These are phyloP conservation scores for Caloboletus inedulis DNA, from an alignment of 1,284 basidiomycete species.

Conservation along the genomic window DNA sequence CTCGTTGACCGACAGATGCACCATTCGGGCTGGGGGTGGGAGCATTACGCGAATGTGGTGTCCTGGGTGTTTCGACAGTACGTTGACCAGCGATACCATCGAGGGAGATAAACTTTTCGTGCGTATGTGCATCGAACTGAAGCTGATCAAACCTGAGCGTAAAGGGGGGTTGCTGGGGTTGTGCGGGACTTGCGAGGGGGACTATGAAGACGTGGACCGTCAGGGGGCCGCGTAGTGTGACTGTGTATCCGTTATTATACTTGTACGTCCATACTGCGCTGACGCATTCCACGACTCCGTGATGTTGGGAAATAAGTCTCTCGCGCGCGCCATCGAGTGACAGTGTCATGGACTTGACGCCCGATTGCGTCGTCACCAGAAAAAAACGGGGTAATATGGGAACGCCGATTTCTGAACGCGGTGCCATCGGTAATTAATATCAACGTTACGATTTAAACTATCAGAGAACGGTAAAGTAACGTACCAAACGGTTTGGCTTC, in stretches of 20 bases:
- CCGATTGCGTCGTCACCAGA: slow-evolving; percentile 74
- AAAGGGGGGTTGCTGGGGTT: slow-evolving; percentile 25
- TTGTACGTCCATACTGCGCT: slow-evolving; percentile 72
- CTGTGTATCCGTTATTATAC: slow-evolving; percentile 70
- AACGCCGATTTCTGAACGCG: slow-evolving; percentile 60
- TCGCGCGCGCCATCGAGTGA: slow-evolving; percentile 71
- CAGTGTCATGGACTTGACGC: slow-evolving; percentile 73
- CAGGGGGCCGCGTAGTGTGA: slow-evolving; percentile 67
- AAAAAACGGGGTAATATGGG: slow-evolving; percentile 80
- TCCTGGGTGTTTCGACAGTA: slow-evolving; percentile 39
- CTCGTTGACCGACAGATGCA: slow-evolving; percentile 25
- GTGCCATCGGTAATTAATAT: slow-evolving; percentile 14
- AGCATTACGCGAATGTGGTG: slow-evolving; percentile 37
- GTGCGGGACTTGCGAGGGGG: slow-evolving; percentile 24
- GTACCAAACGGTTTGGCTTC: slow-evolving; percentile 79
- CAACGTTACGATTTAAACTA: slow-evolving; percentile 1
- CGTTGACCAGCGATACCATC: slow-evolving; percentile 55
- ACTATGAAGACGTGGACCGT: slow-evolving; percentile 55
- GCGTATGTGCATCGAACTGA: slow-evolving; percentile 62
- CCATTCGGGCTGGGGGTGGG: slow-evolving; percentile 41
- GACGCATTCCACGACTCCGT: slow-evolving; percentile 62
- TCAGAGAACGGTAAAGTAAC: slow-evolving; percentile 26
- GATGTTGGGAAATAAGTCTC: slow-evolving; percentile 45
- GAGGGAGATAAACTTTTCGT: slow-evolving; percentile 66
- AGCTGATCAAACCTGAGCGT: slow-evolving; percentile 64